Percentiles rank a stretch among this genome's conserved stretches.
Evolutionary conservation across 306 rosid genomes (phyloP).

Genomic region (Vigna angularis): DNA sequence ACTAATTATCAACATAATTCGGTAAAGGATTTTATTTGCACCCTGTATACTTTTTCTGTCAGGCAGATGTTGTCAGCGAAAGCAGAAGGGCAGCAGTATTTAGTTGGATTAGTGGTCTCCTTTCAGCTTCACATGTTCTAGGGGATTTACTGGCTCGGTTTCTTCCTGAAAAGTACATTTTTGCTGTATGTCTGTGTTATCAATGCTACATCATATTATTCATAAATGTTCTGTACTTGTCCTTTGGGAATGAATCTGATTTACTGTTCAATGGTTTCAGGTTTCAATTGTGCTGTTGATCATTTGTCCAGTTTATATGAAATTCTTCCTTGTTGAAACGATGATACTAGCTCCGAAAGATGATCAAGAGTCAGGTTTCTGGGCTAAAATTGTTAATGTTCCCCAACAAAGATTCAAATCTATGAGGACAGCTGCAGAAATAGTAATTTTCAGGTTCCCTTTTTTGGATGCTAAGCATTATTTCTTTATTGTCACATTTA

Average conservation of each 20-base stretch:
- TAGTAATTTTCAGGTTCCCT: conserved; percentile 69
- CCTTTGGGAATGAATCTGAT: conserved; percentile 16
- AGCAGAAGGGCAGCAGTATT: conserved; percentile 64
- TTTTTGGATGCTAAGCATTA: not conserved
- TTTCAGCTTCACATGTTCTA: conserved; percentile 67
- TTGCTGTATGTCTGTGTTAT: conserved; percentile 46
- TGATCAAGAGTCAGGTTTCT: conserved; percentile 48
- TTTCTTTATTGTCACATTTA: not conserved
- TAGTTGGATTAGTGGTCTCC: conserved; percentile 74
- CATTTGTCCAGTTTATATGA: conserved; percentile 68
- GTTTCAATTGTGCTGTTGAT: conserved; percentile 70
- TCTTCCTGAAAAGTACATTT: conserved; percentile 64
- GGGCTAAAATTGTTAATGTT: conserved; percentile 52
- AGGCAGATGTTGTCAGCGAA: conserved; percentile 74
- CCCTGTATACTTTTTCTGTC: conserved; percentile 21
- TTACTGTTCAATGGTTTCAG: conserved; percentile 53
- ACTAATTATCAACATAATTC: conserved; percentile 12
- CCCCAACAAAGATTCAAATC: conserved; percentile 58
- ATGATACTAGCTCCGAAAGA: conserved; percentile 42
- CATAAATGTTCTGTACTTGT: conserved; percentile 16
- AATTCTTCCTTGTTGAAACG: conserved; percentile 75
- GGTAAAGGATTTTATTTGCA: conserved; percentile 26
- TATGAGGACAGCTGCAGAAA: conserved; percentile 65
- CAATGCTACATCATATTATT: not conserved
- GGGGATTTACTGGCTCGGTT: conserved; percentile 66